These are phyloP conservation scores for Silene coronaria DNA, from an alignment of 179 eudicot genomes.

Conservation along the genomic window DNA sequence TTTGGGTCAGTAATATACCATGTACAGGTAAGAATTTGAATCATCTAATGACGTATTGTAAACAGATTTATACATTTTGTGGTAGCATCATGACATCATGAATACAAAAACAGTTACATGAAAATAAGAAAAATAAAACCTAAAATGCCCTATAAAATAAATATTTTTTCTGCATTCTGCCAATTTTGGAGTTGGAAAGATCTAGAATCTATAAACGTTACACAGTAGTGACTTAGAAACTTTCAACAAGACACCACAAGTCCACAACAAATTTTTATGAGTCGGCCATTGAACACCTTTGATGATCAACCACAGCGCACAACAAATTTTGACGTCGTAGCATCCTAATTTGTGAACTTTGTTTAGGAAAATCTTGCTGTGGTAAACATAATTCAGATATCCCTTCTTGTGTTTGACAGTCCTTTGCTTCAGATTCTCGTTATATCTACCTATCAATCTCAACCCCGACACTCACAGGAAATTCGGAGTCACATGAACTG, in stretches of 20 bases:
- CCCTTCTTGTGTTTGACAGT: slow-evolving; percentile 35
- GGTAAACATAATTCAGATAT: neutral
- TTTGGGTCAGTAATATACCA: slow-evolving; percentile 89
- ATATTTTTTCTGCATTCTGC: neutral
- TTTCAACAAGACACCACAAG: neutral
- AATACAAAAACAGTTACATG: neutral
- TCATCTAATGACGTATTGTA: neutral
- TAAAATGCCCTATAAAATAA: neutral
- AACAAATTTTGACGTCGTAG: neutral
- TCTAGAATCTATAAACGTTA: neutral
- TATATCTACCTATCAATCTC: slow-evolving; percentile 62
- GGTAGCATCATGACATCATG: neutral
- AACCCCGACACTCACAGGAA: slow-evolving; percentile 56
- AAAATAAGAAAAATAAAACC: neutral
- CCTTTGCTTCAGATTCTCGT: slow-evolving; percentile 47
- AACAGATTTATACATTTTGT: neutral
- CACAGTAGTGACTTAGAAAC: neutral
- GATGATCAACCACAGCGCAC: neutral
- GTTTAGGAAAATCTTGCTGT: neutral
- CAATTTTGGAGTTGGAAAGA: neutral
- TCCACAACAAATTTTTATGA: neutral
- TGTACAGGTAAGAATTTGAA: slow-evolving; percentile 54
- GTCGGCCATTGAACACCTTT: neutral
- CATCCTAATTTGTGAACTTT: neutral
- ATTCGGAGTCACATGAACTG: slow-evolving; percentile 31